phyloP scores from a whole-genome alignment of 352 stramenopile species.

The Phytophthora citricola region DNA sequence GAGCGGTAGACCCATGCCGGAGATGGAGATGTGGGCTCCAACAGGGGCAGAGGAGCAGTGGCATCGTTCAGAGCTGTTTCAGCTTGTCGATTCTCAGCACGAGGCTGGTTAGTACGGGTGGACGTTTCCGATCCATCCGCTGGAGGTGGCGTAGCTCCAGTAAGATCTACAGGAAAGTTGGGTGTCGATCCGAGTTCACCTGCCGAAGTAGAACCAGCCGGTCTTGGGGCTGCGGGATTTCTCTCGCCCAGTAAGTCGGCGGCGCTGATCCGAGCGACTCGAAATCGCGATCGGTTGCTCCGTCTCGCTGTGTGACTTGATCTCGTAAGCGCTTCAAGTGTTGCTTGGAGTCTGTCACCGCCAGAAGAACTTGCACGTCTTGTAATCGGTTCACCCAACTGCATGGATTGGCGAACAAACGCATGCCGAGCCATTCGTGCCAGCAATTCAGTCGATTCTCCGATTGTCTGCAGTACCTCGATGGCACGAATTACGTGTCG shows the following conservation, averaged over 20 bases:
- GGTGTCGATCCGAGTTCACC: slow-evolving; percentile 14
- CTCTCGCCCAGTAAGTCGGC: slow-evolving; percentile 15
- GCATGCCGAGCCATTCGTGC: slow-evolving; percentile 55
- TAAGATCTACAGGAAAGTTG: slow-evolving; percentile 33
- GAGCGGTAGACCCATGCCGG: slow-evolving; percentile 45
- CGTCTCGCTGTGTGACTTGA: slow-evolving; percentile 9
- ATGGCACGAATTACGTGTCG: slow-evolving; percentile 49
- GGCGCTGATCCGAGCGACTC: slow-evolving; percentile 30
- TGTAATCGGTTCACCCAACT: slow-evolving; percentile 27
- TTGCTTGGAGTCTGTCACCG: slow-evolving; percentile 12
- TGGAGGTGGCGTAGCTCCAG: background rate
- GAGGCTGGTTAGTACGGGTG: slow-evolving; percentile 6
- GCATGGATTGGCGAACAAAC: slow-evolving; percentile 54
- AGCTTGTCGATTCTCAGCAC: slow-evolving; percentile 1
- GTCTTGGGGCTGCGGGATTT: slow-evolving; percentile 1
- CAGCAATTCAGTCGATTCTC: slow-evolving; percentile 58
- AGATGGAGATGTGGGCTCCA: slow-evolving; percentile 40
- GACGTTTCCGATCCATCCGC: slow-evolving; percentile 2
- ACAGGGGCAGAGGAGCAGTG: slow-evolving; percentile 10
- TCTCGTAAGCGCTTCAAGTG: slow-evolving; percentile 4
- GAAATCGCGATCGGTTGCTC: slow-evolving; percentile 22
- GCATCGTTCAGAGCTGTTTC: slow-evolving; percentile 8
- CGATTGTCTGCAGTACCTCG: slow-evolving; percentile 61
- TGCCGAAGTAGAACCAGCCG: background rate
- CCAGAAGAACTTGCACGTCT: slow-evolving; percentile 14